Conservation (phyloP, 305 asterid species). For the Rubia balearica region DNA sequence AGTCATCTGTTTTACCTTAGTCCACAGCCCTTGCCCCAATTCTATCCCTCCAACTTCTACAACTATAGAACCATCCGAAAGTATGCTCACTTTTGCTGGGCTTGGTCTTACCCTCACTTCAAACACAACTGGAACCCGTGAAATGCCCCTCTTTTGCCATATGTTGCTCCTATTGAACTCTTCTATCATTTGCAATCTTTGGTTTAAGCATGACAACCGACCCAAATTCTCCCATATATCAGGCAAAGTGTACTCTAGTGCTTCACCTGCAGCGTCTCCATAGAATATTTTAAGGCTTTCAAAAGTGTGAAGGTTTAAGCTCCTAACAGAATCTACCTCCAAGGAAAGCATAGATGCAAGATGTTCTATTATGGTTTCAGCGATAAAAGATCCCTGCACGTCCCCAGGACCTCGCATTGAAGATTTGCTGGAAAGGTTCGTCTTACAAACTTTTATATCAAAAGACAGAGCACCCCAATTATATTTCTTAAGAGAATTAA, state of each 20-base stretch:
- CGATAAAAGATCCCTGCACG: constrained; percentile 60
- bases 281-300: constrained; percentile 46
- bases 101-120: constrained; percentile 33
- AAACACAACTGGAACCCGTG: constrained; percentile 57
- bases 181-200: constrained; percentile 28
- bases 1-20: constrained; percentile 61
- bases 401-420: constrained; percentile 86
- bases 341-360: constrained; percentile 43
- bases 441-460: constrained; percentile 64
- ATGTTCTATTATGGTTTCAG: constrained; percentile 73
- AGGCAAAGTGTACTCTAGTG: constrained; percentile 46
- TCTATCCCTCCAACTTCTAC: constrained; percentile 84
- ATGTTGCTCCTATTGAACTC: constrained; percentile 35
- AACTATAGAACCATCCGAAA: constrained; percentile 59
- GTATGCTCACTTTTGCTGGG: constrained; percentile 72
- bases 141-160: constrained; percentile 67
- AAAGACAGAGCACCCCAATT: constrained; percentile 68
- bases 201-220: constrained; percentile 28
- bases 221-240: constrained; percentile 58
- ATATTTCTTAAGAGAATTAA: constrained; percentile 48
- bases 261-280: constrained; percentile 33
- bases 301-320: constrained; percentile 47
- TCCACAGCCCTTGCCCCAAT: constrained; percentile 81
- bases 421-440: constrained; percentile 56
- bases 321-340: constrained; percentile 51